Evolutionary conservation across 2,329 filamentous ascomycete species (phyloP), one percentile per base, ranked within the genome.

Genomic region (Davidsoniella virescens): DNA sequence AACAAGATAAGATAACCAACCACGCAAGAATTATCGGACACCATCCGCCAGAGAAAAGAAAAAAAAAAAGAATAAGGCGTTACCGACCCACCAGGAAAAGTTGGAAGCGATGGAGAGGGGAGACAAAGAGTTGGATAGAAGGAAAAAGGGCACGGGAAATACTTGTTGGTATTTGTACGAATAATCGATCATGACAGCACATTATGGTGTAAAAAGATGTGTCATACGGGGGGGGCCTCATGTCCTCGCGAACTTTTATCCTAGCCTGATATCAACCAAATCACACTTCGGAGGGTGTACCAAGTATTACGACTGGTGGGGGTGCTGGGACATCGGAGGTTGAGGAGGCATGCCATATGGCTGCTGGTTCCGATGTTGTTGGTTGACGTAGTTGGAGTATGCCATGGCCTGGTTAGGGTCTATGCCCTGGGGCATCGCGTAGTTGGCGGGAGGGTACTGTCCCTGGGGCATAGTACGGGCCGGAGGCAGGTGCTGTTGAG

Each of bases 321-420:
- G 81, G 67, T 86, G 85, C 60, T 87, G 83, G 52, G 84, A 82
- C 75, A 92, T 85, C 59, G 84, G 79, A 56, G 76, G 73, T 63
- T 84, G 81, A 49, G 82, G 75, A 49, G 83, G 82, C 79, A 93
- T 86, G 47, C 77, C 79, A 60, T 87, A 88, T 60, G 82, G 82
- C 29, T 47, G 42, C 20, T 44, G 42, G 8, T n/a, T n/a, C 7
- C 29, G 40, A n/a, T 41, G 37, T 16, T 43, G 81, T 64, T 83
- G 80, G 62, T 84, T 80, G 59, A 93, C 79, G 62, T 92, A 92
- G 64, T 79, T 84, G 62, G 87, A 82, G 63, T 94, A 94, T 33
- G 82, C 82, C 60, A 87, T 72, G 54, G 50, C 50, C 40, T 47
- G 45, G 18, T 41, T 26, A 29, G 87, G 84, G 65, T 87, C 74